phyloP scores from a whole-genome alignment of 768 basidiomycete species.

The Fomitopsis pulvina region DNA sequence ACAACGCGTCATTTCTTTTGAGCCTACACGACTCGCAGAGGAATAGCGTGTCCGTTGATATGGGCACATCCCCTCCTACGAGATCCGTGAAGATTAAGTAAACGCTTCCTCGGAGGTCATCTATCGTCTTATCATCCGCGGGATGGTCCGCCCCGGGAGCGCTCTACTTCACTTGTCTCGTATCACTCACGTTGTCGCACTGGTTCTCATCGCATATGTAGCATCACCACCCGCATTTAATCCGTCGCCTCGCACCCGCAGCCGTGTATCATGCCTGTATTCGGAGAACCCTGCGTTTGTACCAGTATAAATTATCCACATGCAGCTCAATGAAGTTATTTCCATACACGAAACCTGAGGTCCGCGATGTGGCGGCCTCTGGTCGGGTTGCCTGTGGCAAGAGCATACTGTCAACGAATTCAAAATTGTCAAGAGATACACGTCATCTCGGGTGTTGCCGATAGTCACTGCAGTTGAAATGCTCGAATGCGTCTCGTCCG shows the following conservation, averaged over 20 bases:
- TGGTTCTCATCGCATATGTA: conserved; percentile 16
- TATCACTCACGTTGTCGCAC: neutral
- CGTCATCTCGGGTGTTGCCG: no score
- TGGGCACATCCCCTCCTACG: conserved; percentile 26
- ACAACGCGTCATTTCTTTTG: conserved; percentile 61
- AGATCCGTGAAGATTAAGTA: conserved; percentile 40
- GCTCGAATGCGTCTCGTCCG: no score
- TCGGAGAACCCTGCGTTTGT: conserved; percentile 3
- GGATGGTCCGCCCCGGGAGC: neutral
- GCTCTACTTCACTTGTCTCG: neutral
- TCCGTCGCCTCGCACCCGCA: neutral
- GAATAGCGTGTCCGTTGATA: conserved; percentile 25
- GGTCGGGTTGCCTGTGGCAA: no score
- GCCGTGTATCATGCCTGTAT: neutral
- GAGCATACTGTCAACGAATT: no score
- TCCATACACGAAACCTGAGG: conserved; percentile 6
- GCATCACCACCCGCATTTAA: conserved; percentile 5
- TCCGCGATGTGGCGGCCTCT: no score
- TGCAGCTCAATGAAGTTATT: conserved; percentile 6
- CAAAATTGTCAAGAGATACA: neutral
- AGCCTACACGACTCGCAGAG: conserved; percentile 41
- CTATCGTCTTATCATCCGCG: neutral
- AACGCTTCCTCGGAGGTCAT: conserved; percentile 3
- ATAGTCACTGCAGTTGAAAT: no score
- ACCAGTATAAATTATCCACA: conserved; percentile 5